Evolutionary conservation across 1,139 yeast genomes (phyloP).

Genomic region (Scheffersomyces illinoinensis): DNA sequence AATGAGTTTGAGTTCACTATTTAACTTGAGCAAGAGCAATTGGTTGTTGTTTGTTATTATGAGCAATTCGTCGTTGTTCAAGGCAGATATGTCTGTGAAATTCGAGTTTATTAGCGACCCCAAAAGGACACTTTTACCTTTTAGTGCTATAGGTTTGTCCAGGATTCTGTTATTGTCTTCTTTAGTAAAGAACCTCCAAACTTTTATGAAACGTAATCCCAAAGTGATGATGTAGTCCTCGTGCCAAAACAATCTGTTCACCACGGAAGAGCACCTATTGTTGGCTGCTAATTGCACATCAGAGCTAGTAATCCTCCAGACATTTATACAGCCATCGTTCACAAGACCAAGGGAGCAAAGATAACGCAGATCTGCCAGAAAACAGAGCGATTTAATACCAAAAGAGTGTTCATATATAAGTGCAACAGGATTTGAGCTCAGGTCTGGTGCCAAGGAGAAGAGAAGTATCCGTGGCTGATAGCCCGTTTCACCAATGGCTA

Average conservation of each 20-base stretch:
- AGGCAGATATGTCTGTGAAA: slow-evolving; percentile 40
- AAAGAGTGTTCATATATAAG: slow-evolving; percentile 61
- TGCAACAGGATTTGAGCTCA: slow-evolving; percentile 48
- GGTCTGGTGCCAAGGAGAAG: slow-evolving; percentile 56
- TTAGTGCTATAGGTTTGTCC: slow-evolving; percentile 32
- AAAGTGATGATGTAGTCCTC: slow-evolving; percentile 50
- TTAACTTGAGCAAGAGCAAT: slow-evolving; percentile 31
- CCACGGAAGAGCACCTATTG: slow-evolving; percentile 60
- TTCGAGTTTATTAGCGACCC: slow-evolving; percentile 48
- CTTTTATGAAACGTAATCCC: slow-evolving; percentile 60
- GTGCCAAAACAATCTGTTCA: slow-evolving; percentile 59
- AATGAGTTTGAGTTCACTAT: slow-evolving; percentile 24
- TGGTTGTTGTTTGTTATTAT: slow-evolving; percentile 46
- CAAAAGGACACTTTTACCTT: slow-evolving; percentile 60
- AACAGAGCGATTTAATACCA: slow-evolving; percentile 56
- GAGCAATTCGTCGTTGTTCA: slow-evolving; percentile 41
- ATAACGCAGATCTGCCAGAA: slow-evolving; percentile 56
- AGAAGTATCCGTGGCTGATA: slow-evolving; percentile 63
- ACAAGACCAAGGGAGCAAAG: slow-evolving; percentile 62
- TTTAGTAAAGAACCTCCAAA: slow-evolving; percentile 48
- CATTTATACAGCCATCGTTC: slow-evolving; percentile 63
- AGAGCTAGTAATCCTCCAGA: slow-evolving; percentile 48
- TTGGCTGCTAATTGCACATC: slow-evolving; percentile 37
- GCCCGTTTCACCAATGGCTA: slow-evolving; percentile 71
- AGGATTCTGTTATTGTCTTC: slow-evolving; percentile 18